Conservation (phyloP, 768 basidiomycete species). For the Suillus placidus region DNA sequence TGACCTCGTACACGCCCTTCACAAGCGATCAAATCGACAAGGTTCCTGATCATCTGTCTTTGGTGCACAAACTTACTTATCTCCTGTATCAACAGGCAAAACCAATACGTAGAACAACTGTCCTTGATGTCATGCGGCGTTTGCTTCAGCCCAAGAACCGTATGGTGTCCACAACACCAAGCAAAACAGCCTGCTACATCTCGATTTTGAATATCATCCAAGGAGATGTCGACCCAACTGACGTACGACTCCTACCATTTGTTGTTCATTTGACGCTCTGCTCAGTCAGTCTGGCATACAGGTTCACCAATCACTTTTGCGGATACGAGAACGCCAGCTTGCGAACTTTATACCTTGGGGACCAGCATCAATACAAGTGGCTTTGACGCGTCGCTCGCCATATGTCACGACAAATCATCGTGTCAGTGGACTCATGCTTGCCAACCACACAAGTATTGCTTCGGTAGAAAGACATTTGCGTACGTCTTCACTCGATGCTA, state of each 20-base stretch:
- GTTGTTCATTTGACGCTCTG: not conserved
- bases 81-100: slow-evolving; percentile 65
- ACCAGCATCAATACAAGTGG: slow-evolving; percentile 97
- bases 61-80: slow-evolving; percentile 8
- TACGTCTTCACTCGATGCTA: not conserved
- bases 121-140: slow-evolving; percentile 97
- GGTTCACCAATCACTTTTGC: slow-evolving; percentile 96
- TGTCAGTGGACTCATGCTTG: slow-evolving; percentile 97
- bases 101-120: slow-evolving; percentile 93
- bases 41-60: slow-evolving; percentile 46
- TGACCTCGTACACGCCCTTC: slow-evolving; percentile 99
- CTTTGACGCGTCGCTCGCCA: slow-evolving; percentile 87
- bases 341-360: slow-evolving; percentile 99
- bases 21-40: slow-evolving; percentile 97
- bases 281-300: slow-evolving; percentile 31
- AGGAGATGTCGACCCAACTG: slow-evolving; percentile 97
- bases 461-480: slow-evolving; percentile 57
- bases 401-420: slow-evolving; percentile 89
- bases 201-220: slow-evolving; percentile 98
- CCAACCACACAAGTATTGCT: slow-evolving; percentile 98
- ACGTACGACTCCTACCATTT: slow-evolving; percentile 50
- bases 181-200: slow-evolving; percentile 93
- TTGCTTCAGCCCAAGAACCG: slow-evolving; percentile 97
- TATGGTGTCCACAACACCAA: slow-evolving; percentile 93
- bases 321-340: slow-evolving; percentile 94